Base-by-base conservation (phyloP, 108 stramenopile genomes). In the Stephanodiscus minutulus region DNA sequence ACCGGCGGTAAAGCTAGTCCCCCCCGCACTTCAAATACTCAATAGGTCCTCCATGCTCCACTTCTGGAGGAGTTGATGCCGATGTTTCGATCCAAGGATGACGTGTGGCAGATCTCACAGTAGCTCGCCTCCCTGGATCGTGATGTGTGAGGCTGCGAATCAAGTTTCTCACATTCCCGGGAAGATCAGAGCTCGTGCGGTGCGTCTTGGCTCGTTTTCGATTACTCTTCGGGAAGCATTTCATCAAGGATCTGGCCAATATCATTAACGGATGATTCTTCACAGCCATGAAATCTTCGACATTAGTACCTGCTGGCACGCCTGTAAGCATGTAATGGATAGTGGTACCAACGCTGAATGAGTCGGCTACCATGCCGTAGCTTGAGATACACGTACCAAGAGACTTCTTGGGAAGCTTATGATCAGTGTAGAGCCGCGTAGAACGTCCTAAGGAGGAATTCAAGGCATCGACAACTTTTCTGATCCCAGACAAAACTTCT, bases 291-390 rank as follows among this genome's bases (percentile, higher is more conserved):
- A 87, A 94, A 28, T 88, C 85, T 3, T 88, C 87, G 5, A 87
- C 86, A 25, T 88, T 72, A 18, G 68, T 71, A 55, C 88, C 79
- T 12, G 94, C 88, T 46, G 94, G 90, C 7, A 95, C 88, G 29
- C 94, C 94, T 0, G 91, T 92, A 20, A 95, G 60, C 49, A 90
- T 79, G 52, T 88, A 84, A 18, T 87, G 82, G 61, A 95, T 73
- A 13, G 94, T 95, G 65, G 87, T 83, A 4, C 94, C 94, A 3
- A 91, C 90, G 18, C 88, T 87, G 70, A 85, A 95, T 0, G 94
- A 83, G 77, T 95, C 94, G 5, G 88, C 89, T 47, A 91, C 89
- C 91, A 95, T 91, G 7, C 94, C 91, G 61, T 95, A 95, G 60
- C 88, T 89, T 3, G 90, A 86, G 27, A 91, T 86, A 64, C 87